A percentile compares a stretch with the other conserved stretches of the same genome.
These are phyloP conservation scores for Colletotrichum destructivum DNA, from an alignment of 2,329 filamentous ascomycete species.

Conservation along the genomic window DNA sequence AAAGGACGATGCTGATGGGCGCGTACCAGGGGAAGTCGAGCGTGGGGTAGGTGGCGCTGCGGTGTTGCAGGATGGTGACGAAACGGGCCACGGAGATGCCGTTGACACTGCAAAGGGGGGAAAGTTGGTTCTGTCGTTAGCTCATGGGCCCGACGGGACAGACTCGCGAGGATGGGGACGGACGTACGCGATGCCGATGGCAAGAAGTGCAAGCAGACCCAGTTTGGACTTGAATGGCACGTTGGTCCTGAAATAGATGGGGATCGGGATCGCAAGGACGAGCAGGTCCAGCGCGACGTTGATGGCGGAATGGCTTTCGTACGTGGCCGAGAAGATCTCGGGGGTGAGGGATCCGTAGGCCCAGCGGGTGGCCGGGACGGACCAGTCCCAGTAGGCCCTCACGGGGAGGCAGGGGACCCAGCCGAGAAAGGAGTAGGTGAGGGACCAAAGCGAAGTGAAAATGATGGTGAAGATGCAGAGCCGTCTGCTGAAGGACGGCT, in stretches of 20 bases:
- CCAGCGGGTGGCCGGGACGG: slow-evolving; percentile 47
- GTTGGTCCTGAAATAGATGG: slow-evolving; percentile 49
- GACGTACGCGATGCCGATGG: slow-evolving; percentile 51
- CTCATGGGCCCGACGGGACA: background rate
- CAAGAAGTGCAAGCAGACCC: slow-evolving; percentile 49
- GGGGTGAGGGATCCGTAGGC: slow-evolving; percentile 50
- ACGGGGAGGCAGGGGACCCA: slow-evolving; percentile 51
- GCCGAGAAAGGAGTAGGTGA: slow-evolving; percentile 46
- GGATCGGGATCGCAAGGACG: slow-evolving; percentile 52
- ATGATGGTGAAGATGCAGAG: slow-evolving; percentile 36
- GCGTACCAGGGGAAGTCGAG: slow-evolving; percentile 54
- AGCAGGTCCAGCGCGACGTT: slow-evolving; percentile 54
- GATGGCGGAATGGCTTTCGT: slow-evolving; percentile 50
- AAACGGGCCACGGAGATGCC: slow-evolving; percentile 52
- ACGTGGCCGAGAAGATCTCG: slow-evolving; percentile 49
- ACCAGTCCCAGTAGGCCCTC: slow-evolving; percentile 42
- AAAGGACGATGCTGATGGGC: slow-evolving; percentile 44
- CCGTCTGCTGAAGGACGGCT: slow-evolving; percentile 46
- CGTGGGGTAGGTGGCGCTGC: slow-evolving; percentile 50
- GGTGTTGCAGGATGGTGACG: slow-evolving; percentile 49
- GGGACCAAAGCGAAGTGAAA: slow-evolving; percentile 46
- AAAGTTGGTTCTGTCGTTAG: background rate
- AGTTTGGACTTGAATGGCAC: slow-evolving; percentile 44
- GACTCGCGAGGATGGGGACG: no score
- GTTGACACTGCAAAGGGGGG: slow-evolving; percentile 33